Evolutionary conservation across 1,139 yeast species (phyloP), one percentile per base, ranked within the genome.

Genomic region (Meyerozyma elateridarum): DNA sequence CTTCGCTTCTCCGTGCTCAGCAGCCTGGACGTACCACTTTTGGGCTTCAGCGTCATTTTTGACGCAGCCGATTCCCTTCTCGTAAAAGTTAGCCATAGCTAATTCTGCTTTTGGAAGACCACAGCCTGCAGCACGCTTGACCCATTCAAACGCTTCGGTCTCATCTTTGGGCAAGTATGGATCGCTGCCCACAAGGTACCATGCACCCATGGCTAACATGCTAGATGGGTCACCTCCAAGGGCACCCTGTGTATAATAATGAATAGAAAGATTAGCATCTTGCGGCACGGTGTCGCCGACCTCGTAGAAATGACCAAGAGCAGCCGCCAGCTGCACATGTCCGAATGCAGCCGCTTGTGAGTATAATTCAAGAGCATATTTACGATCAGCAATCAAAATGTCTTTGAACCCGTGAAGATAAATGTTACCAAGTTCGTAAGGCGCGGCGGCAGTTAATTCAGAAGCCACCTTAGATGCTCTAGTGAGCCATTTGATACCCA

Each of bases 111-210:
- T 87, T 14, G 88, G 73, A 18, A 73, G 67, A 14, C 85, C 84
- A 30, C 76, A 62, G 34, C 71, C 64, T 0, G 97, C 96, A 0
- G 97, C 91, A 42, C 87, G 70, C 37, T 76, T 63, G 1, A 96
- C 96, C 97, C 97, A 91, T 51, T 85, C 93, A 56, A 82, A 91
- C 1, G 96, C 95, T 56, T 89, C 96, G 36, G 64, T 72, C 40
- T 82, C 87, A 54, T 89, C 93, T 41, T 77, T 76, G 11, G 80
- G 82, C 43, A 91, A 69, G 38, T 79, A 78, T 13, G 91, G 89
- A 25, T 84, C 91, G 26, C 85, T 81, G 1, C 98, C 98, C 20
- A 87, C 83, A 54, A 89, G 68, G 54, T 88, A 91, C 97, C 97
- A 91, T 2, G 96, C 96, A 56, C 96, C 88, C 69, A 91, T 70